Base-by-base conservation (phyloP, 2,329 filamentous ascomycete genomes). In the Talaromyces piceae region DNA sequence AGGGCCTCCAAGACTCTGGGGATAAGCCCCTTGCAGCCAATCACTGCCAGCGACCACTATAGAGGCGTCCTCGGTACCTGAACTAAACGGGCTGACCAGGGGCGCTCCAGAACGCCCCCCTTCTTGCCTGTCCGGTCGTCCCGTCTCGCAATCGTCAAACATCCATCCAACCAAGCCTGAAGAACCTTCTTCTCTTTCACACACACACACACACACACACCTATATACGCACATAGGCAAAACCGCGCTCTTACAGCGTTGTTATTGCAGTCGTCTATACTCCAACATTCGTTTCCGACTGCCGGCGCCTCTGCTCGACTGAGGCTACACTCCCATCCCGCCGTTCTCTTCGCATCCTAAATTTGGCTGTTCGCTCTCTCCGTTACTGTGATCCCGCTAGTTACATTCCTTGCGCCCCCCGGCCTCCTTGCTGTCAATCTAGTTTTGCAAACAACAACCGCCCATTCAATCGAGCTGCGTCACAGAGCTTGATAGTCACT, bases 371-470 rank as follows among this genome's bases (percentile, higher is more conserved):
- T 13, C 20, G 16, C 16, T 30, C 26, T n/a, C n/a, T 18, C 31
- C 44, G 33, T 51, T 27, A 41, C 46, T 25, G 26, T 41, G 25
- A 46, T 53, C 51, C 47, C 41, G 49, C 47, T 49, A 53, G 51
- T 49, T 53, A 53, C 51, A 53, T 53, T 53, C 51, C 41, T 53
- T 53, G 18, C 45, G n/a, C 46, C 25, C 26, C 26, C 41, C 48
- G 49, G 31, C 43, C 41, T 46, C 47, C 46, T 27, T 41, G 27
- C 30, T 39, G 27, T 44, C 27, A n/a, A n/a, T n/a, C n/a, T n/a
- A n/a, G n/a, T n/a, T n/a, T 20, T 27, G 25, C 46, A 27, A n/a
- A 48, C 37, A 13, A 41, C 33, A 37, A 20, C 16, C 33, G 7
- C 20, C 20, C n/a, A 18, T n/a, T n/a, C 13, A 20, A 7, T 37